Evolutionary conservation across 164 flowering plant species (phyloP).

Genomic region (Houttuynia cordata): DNA sequence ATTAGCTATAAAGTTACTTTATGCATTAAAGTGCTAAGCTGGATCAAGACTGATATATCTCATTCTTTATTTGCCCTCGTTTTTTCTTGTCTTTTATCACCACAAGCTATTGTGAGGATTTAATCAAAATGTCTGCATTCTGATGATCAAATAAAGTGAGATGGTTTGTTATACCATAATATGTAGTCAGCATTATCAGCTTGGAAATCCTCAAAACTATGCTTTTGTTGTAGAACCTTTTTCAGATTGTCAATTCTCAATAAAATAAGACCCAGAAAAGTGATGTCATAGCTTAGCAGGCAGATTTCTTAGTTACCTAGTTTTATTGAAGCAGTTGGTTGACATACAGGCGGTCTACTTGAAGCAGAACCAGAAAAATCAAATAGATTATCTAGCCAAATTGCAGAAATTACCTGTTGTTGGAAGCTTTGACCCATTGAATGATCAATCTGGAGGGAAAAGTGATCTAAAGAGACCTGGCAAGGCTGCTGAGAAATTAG

Average conservation of each 20-base stretch:
- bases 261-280: no score
- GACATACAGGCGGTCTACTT: constrained; percentile 76
- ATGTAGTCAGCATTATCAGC: no score
- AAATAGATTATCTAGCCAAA: constrained; percentile 20
- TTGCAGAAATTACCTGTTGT: constrained; percentile 22
- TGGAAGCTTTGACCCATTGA: constrained; percentile 21
- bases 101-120: constrained; percentile 1
- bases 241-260: no score
- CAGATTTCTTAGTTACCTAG: no score
- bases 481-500: constrained; percentile 26
- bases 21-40: neutral
- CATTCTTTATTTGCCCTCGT: neutral
- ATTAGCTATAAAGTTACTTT: neutral
- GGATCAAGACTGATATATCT: neutral
- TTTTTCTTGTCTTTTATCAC: constrained; percentile 1
- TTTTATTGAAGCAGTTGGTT: neutral
- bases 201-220: no score
- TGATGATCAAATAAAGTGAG: no score
- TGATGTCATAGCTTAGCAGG: no score
- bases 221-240: no score
- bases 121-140: no score
- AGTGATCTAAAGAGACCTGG: constrained; percentile 24
- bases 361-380: constrained; percentile 28
- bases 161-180: no score
- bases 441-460: constrained; percentile 34